These are phyloP conservation scores for Rossbeevera mucosa DNA, from an alignment of 768 basidiomycete genomes.

Conservation along the genomic window DNA sequence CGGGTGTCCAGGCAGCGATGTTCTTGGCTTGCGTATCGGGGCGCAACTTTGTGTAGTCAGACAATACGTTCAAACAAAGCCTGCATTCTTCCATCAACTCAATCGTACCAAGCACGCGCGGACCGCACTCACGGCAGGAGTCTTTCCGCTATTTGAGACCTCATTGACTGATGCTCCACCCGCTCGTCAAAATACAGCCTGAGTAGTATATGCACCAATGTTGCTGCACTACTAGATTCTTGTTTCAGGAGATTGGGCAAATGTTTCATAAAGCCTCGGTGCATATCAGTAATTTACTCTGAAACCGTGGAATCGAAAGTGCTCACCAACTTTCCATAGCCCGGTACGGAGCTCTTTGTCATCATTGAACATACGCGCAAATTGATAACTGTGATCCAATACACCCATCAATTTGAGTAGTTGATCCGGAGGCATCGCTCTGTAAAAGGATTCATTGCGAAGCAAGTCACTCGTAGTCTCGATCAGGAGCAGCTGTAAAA, in stretches of 20 bases:
- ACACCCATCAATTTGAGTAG: conserved; percentile 91
- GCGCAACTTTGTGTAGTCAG: conserved; percentile 87
- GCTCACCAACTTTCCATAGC: conserved; percentile 97
- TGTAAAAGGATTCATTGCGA: conserved; percentile 88
- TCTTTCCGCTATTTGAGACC: conserved; percentile 73
- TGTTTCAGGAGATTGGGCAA: conserved; percentile 96
- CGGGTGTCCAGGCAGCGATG: conserved; percentile 97
- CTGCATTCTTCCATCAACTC: conserved; percentile 37
- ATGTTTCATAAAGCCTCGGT: conserved; percentile 98
- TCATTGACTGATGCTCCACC: conserved; percentile 79
- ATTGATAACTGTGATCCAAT: conserved; percentile 95
- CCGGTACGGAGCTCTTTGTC: conserved; percentile 96
- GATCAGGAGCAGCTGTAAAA: conserved; percentile 90
- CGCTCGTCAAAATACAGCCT: conserved; percentile 92
- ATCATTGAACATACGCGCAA: conserved; percentile 95
- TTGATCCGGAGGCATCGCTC: conserved; percentile 90
- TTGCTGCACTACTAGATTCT: conserved; percentile 95
- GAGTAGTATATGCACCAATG: conserved; percentile 85
- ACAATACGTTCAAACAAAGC: conserved; percentile 80
- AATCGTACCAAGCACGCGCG: neutral
- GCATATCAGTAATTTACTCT: conserved; percentile 1
- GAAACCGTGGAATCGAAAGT: neutral
- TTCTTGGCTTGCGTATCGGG: conserved; percentile 91
- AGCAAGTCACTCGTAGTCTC: conserved; percentile 96
- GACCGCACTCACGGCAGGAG: conserved; percentile 55